A percentile compares a stretch with the other conserved stretches of the same genome.
These are phyloP conservation scores for Capsella rubella DNA, from an alignment of 441 rosid genomes.

Conservation along the genomic window DNA sequence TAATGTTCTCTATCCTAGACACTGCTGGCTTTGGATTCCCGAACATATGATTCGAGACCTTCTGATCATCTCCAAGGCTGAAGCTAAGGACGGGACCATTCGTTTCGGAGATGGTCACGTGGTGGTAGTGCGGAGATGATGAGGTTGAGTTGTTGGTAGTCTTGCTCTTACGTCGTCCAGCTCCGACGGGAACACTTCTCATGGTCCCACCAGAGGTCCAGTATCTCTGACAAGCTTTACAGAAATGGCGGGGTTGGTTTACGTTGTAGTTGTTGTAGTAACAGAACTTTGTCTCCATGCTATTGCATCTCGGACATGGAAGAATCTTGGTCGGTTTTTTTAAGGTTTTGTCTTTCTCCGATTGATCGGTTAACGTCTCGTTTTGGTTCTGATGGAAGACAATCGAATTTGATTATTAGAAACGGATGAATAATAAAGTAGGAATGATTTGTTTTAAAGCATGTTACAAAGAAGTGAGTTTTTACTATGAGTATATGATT, in stretches of 20 bases:
- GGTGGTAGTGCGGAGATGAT: slow-evolving; percentile 63
- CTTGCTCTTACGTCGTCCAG: slow-evolving; percentile 92
- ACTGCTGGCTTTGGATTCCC: slow-evolving; percentile 37
- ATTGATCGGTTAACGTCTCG: slow-evolving; percentile 27
- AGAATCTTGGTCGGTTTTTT: slow-evolving; percentile 89
- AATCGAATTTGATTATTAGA: slow-evolving; percentile 6
- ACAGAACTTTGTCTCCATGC: slow-evolving; percentile 94
- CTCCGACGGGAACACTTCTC: slow-evolving; percentile 89
- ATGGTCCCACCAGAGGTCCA: slow-evolving; percentile 96
- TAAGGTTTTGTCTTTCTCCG: slow-evolving; percentile 52
- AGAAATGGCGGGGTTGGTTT: slow-evolving; percentile 91
- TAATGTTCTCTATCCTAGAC: slow-evolving; percentile 41
- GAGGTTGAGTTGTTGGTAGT: slow-evolving; percentile 46
- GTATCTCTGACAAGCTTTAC: slow-evolving; percentile 92
- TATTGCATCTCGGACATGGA: slow-evolving; percentile 88
- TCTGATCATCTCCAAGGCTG: slow-evolving; percentile 57
- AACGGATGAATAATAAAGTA: background rate
- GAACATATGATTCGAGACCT: slow-evolving; percentile 40
- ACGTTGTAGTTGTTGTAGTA: slow-evolving; percentile 91
- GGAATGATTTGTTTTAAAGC: background rate
- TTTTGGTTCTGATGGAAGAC: slow-evolving; percentile 43
- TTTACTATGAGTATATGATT: slow-evolving; percentile 1
- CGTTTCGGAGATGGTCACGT: slow-evolving; percentile 73
- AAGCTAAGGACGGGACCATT: slow-evolving; percentile 75
- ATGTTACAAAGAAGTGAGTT: background rate